Percentiles rank a stretch among this genome's conserved stretches.
These are phyloP conservation scores for Amylostereum areolatum DNA, from an alignment of 1,284 basidiomycete species.

Conservation along the genomic window DNA sequence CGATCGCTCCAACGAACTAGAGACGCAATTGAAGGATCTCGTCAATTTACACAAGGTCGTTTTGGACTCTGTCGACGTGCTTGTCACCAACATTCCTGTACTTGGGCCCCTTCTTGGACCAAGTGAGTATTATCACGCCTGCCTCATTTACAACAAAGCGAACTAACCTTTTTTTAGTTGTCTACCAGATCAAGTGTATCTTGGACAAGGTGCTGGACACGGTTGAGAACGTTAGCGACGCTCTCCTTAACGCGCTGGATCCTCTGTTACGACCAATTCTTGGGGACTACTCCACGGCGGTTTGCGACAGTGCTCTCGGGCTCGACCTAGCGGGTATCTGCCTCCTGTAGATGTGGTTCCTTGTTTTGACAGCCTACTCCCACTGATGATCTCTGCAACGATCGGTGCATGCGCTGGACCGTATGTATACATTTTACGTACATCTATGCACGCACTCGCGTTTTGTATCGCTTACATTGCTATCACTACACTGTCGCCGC, in stretches of 20 bases:
- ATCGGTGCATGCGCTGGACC: slow-evolving; percentile 18
- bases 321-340: slow-evolving; percentile 17
- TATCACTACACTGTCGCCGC: slow-evolving; percentile 3
- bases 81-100: slow-evolving; percentile 34
- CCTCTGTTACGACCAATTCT: slow-evolving; percentile 24
- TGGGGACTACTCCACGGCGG: slow-evolving; percentile 15
- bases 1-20: slow-evolving; percentile 35
- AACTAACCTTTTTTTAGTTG: slow-evolving; percentile 24
- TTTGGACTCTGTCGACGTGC: slow-evolving; percentile 23
- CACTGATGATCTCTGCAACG: slow-evolving; percentile 13
- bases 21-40: slow-evolving; percentile 43
- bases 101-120: slow-evolving; percentile 48
- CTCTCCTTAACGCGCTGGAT: slow-evolving; percentile 33
- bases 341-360: slow-evolving; percentile 9
- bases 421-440: slow-evolving; percentile 17
- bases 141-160: background rate
- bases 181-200: slow-evolving; percentile 45
- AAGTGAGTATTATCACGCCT: slow-evolving; percentile 32
- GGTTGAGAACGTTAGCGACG: slow-evolving; percentile 45
- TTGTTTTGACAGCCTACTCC: slow-evolving; percentile 8
- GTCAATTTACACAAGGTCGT: slow-evolving; percentile 43
- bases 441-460: slow-evolving; percentile 12
- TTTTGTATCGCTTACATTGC: slow-evolving; percentile 20
- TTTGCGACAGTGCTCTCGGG: slow-evolving; percentile 17
- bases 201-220: slow-evolving; percentile 39